phyloP scores from a whole-genome alignment of 352 stramenopile species.

The Pythium angustatum region DNA sequence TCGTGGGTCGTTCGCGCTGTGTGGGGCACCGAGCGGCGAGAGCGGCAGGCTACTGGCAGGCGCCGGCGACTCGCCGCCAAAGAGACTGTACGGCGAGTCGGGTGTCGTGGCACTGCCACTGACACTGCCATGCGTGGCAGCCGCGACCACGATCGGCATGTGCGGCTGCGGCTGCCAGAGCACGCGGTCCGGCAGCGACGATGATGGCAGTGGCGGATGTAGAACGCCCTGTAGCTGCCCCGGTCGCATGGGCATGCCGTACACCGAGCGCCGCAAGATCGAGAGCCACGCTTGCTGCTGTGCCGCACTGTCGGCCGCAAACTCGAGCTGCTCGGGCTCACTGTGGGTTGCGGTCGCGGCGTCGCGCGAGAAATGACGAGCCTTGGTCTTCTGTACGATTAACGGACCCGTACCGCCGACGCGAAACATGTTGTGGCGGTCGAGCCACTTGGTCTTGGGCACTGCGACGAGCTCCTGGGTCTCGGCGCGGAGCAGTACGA shows the following conservation, averaged over 20 bases:
- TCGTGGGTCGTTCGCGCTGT: neutral
- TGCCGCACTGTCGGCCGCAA: constrained; percentile 40
- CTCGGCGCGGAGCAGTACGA: constrained; percentile 45
- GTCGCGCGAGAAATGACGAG: constrained; percentile 28
- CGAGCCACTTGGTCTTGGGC: constrained; percentile 30
- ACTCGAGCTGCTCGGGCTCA: constrained; percentile 32
- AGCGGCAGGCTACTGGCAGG: neutral
- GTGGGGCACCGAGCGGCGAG: constrained; percentile 11
- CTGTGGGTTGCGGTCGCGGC: neutral
- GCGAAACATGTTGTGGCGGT: constrained; percentile 50
- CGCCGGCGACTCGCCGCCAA: constrained; percentile 1
- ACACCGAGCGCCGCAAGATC: constrained; percentile 24
- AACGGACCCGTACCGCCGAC: constrained; percentile 31
- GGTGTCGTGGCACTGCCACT: no score
- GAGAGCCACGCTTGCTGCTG: constrained; percentile 43
- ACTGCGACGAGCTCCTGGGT: constrained; percentile 29
- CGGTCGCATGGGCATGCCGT: neutral
- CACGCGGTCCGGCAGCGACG: neutral
- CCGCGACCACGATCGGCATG: constrained; percentile 6
- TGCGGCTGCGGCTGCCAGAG: constrained; percentile 1
- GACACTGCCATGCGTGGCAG: no score
- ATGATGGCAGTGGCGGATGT: neutral
- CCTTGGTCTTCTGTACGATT: constrained; percentile 44
- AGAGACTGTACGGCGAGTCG: constrained; percentile 5
- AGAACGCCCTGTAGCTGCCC: neutral